These are phyloP conservation scores for Cercophora samala DNA, from an alignment of 495 filamentous ascomycete genomes.

Conservation along the genomic window DNA sequence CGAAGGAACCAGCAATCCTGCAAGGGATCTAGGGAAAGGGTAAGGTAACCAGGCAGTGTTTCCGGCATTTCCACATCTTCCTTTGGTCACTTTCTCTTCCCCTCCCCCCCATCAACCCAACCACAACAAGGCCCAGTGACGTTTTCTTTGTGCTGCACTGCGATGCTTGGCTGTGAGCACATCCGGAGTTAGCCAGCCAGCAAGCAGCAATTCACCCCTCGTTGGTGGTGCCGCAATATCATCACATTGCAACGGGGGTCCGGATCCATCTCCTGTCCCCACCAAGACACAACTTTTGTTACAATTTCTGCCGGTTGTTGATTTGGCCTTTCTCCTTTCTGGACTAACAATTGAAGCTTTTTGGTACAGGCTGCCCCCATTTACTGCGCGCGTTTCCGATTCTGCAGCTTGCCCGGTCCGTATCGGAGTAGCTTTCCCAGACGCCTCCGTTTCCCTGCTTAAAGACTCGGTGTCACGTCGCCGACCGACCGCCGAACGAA, in stretches of 20 bases:
- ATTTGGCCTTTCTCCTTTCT: background rate
- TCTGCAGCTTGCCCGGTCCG: background rate
- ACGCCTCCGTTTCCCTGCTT: background rate
- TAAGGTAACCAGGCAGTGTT: background rate
- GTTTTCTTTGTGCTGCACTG: conserved; percentile 7
- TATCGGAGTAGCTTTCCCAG: background rate
- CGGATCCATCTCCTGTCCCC: background rate
- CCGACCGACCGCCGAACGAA: conserved; percentile 9
- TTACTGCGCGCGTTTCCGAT: background rate
- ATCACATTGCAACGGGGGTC: background rate
- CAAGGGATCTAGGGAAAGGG: background rate
- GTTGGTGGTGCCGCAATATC: background rate
- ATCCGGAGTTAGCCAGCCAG: background rate
- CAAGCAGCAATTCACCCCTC: too few species aligned
- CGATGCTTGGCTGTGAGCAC: background rate
- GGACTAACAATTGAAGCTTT: background rate
- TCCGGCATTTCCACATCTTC: background rate
- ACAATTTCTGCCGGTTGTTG: background rate
- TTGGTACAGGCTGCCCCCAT: background rate
- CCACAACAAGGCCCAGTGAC: conserved; percentile 6
- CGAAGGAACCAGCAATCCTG: background rate
- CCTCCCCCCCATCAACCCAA: background rate
- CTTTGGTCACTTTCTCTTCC: background rate
- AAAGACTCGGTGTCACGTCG: conserved; percentile 4
- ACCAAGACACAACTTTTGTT: background rate